Evolutionary conservation across 2,329 filamentous ascomycete species (phyloP).

Genomic region (Dendryphion nanum): DNA sequence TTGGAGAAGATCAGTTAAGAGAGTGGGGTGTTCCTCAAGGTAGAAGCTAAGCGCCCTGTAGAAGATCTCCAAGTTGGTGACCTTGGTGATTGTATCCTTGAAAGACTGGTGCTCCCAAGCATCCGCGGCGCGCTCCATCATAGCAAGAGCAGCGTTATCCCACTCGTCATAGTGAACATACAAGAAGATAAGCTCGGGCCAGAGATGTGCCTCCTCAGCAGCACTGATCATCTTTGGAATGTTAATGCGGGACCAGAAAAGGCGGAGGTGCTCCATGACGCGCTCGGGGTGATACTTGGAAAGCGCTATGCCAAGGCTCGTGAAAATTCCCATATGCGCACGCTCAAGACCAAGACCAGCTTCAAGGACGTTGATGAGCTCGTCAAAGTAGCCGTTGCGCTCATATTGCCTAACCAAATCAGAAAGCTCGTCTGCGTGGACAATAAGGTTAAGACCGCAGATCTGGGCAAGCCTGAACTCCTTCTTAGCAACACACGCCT

Average conservation of each 20-base stretch:
- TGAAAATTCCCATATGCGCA: slow-evolving; percentile 93
- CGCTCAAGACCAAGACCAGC: slow-evolving; percentile 90
- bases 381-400: slow-evolving; percentile 95
- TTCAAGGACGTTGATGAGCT: slow-evolving; percentile 91
- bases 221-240: slow-evolving; percentile 95
- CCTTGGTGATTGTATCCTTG: slow-evolving; percentile 98
- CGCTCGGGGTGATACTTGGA: slow-evolving; percentile 94
- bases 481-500: slow-evolving; percentile 94
- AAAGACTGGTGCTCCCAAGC: slow-evolving; percentile 99
- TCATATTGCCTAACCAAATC: slow-evolving; percentile 96
- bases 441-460: slow-evolving; percentile 95
- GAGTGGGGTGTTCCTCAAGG: slow-evolving; percentile 91
- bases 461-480: slow-evolving; percentile 99
- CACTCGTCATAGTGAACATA: slow-evolving; percentile 99
- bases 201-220: slow-evolving; percentile 90
- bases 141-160: slow-evolving; percentile 93
- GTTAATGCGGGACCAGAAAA: slow-evolving; percentile 98
- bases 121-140: slow-evolving; percentile 96
- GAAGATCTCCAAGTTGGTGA: slow-evolving; percentile 98
- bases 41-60: slow-evolving; percentile 97
- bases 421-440: slow-evolving; percentile 93
- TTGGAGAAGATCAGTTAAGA: slow-evolving; percentile 93
- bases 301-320: slow-evolving; percentile 84
- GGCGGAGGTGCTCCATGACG: slow-evolving; percentile 96
- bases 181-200: slow-evolving; percentile 96